phyloP scores from a whole-genome alignment of 2,329 filamentous ascomycete species.

The Thielaviopsis euricoi region DNA sequence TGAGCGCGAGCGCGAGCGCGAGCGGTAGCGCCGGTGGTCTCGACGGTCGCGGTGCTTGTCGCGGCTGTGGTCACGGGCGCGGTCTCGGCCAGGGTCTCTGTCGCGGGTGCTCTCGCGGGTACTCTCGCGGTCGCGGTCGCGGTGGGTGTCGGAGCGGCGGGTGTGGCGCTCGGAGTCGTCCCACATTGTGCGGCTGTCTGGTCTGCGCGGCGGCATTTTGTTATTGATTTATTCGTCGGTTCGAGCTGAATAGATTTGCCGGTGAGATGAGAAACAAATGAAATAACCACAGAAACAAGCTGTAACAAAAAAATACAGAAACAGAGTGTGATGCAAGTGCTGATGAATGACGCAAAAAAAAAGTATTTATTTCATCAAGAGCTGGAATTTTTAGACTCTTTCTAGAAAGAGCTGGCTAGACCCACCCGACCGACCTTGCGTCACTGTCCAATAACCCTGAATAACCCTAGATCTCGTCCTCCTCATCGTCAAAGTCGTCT shows the following conservation, averaged over 20 bases:
- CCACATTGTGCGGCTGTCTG: slow-evolving; percentile 45
- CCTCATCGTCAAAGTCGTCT: slow-evolving; percentile 93
- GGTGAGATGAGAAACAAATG: too few relatives aligned
- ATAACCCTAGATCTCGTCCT: slow-evolving; percentile 59
- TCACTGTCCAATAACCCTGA: not conserved
- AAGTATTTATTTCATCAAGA: not conserved
- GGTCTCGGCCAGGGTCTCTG: slow-evolving; percentile 19
- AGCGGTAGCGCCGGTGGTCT: slow-evolving; percentile 4
- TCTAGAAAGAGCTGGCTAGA: not conserved
- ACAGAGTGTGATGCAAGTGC: not conserved
- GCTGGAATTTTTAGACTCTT: not conserved
- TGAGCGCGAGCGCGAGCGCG: slow-evolving; percentile 4
- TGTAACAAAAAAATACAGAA: too few relatives aligned
- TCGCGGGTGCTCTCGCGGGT: slow-evolving; percentile 19
- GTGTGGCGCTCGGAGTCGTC: slow-evolving; percentile 33
- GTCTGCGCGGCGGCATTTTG: slow-evolving; percentile 15
- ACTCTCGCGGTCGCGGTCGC: slow-evolving; percentile 17
- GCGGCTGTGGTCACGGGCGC: not conserved
- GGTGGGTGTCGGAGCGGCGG: slow-evolving; percentile 11
- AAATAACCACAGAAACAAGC: slow-evolving; percentile 13
- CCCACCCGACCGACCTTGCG: not conserved
- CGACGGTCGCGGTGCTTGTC: not conserved
- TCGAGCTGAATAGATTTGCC: too few relatives aligned
- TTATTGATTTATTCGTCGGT: not conserved
- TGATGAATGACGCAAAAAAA: not conserved